Percentiles rank a stretch among this genome's conserved stretches.
Conservation (phyloP, 192 early-diverging fungal species). For the Podila epicladia region DNA sequence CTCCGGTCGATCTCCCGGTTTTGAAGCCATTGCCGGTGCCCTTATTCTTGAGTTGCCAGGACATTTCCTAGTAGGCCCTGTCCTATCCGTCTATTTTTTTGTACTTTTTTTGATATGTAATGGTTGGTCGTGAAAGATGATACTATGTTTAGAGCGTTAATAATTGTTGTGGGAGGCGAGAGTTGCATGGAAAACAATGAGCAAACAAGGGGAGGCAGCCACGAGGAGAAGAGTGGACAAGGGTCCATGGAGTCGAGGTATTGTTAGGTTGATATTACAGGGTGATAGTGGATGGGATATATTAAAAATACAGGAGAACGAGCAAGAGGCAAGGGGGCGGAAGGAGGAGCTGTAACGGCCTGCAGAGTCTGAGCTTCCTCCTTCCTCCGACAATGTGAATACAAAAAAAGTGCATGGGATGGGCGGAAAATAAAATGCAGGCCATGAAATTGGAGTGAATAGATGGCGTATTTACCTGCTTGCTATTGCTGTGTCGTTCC, state of each 20-base stretch:
- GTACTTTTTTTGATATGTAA: not conserved
- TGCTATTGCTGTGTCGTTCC: no score
- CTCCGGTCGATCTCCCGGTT: not conserved
- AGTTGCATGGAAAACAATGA: not conserved
- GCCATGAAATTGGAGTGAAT: no score
- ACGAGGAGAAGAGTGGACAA: not conserved
- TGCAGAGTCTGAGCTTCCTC: no score
- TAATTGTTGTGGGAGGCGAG: not conserved
- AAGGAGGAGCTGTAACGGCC: no score
- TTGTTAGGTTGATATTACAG: not conserved
- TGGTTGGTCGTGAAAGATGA: not conserved
- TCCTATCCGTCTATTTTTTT: not conserved
- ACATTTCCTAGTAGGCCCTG: conserved; percentile 11
- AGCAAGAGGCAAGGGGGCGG: no score
- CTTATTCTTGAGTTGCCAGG: conserved; percentile 54
- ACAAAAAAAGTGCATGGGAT: no score
- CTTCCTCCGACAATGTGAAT: no score
- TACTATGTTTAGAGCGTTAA: not conserved
- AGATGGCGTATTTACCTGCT: no score
- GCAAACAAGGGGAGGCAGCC: conserved; percentile 1
- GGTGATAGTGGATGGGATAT: not conserved
- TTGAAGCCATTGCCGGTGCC: conserved; percentile 2
- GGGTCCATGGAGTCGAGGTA: not conserved
- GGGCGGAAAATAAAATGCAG: no score
- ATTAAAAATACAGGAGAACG: no score